Evolutionary conservation across 2,329 filamentous ascomycete genomes (phyloP).

Genomic region (Hirsutella minnesotensis): DNA sequence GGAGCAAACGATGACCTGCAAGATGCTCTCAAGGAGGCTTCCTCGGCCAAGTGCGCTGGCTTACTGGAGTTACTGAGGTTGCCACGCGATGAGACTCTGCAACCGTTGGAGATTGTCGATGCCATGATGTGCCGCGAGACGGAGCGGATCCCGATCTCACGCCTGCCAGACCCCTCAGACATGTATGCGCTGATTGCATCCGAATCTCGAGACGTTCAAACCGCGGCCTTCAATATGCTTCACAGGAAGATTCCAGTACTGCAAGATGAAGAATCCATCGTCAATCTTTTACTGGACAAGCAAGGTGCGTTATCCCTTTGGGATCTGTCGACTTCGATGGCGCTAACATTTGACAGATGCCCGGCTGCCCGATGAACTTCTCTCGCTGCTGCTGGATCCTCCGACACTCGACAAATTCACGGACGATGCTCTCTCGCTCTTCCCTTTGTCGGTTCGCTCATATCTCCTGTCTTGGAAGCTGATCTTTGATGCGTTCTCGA

Average conservation of each 20-base stretch:
- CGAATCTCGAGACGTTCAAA: slow-evolving; percentile 63
- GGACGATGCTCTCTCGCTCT: slow-evolving; percentile 52
- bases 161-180: slow-evolving; percentile 51
- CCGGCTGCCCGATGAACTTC: slow-evolving; percentile 68
- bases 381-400: slow-evolving; percentile 71
- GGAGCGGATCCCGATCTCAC: slow-evolving; percentile 47
- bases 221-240: slow-evolving; percentile 67
- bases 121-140: slow-evolving; percentile 60
- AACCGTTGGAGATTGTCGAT: slow-evolving; percentile 66
- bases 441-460: slow-evolving; percentile 58
- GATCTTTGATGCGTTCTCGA: slow-evolving; percentile 73
- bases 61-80: slow-evolving; percentile 53
- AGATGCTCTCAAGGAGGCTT: slow-evolving; percentile 56
- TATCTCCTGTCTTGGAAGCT: slow-evolving; percentile 87
- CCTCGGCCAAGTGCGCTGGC: slow-evolving; percentile 41
- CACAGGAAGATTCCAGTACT: slow-evolving; percentile 65
- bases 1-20: slow-evolving; percentile 78
- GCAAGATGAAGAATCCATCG: slow-evolving; percentile 71
- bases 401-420: slow-evolving; percentile 58
- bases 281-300: slow-evolving; percentile 59
- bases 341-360: slow-evolving; percentile 30
- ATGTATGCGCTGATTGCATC: slow-evolving; percentile 69
- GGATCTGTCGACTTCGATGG: too few relatives aligned
- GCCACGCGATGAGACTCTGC: slow-evolving; percentile 32
- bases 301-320: slow-evolving; percentile 31